Evolutionary conservation across 1,284 basidiomycete species (phyloP).

Genomic region (Pseudozyma sp.): DNA sequence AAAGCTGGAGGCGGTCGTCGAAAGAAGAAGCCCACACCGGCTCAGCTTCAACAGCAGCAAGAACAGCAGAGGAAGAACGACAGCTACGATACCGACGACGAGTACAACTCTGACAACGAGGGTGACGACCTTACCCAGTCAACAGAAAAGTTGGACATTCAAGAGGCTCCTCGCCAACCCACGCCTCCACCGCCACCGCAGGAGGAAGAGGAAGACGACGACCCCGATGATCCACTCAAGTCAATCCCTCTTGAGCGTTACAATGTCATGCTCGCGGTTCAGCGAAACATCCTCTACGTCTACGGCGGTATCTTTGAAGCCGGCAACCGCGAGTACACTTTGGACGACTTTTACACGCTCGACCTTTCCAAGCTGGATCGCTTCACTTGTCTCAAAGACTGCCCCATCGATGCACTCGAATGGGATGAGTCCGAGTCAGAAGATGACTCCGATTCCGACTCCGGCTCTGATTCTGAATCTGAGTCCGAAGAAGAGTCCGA

Average conservation of each 20-base stretch:
- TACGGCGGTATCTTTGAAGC: slow-evolving; percentile 68
- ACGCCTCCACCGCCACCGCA: slow-evolving; percentile 32
- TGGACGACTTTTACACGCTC: slow-evolving; percentile 68
- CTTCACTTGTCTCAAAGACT: slow-evolving; percentile 63
- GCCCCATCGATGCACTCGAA: slow-evolving; percentile 66
- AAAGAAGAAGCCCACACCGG: slow-evolving; percentile 72
- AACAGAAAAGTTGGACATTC: slow-evolving; percentile 27
- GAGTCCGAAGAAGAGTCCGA: slow-evolving; percentile 35
- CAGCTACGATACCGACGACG: slow-evolving; percentile 34
- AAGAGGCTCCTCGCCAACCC: slow-evolving; percentile 16
- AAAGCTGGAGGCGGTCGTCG: slow-evolving; percentile 71
- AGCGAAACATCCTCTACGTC: slow-evolving; percentile 77
- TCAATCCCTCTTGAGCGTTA: slow-evolving; percentile 83
- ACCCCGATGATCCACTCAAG: slow-evolving; percentile 79
- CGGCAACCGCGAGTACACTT: slow-evolving; percentile 65
- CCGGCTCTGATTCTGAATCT: slow-evolving; percentile 40
- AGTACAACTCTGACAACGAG: slow-evolving; percentile 42
- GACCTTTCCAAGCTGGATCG: slow-evolving; percentile 66
- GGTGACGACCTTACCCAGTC: slow-evolving; percentile 31
- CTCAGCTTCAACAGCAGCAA: slow-evolving; percentile 33
- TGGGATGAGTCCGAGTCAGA: slow-evolving; percentile 66
- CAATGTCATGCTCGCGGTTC: slow-evolving; percentile 89
- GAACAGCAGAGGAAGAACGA: slow-evolving; percentile 27
- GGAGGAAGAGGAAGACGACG: slow-evolving; percentile 69
- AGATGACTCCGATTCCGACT: slow-evolving; percentile 36